phyloP scores from a whole-genome alignment of 257 asterid genomes.

The Voacanga thouarsii region DNA sequence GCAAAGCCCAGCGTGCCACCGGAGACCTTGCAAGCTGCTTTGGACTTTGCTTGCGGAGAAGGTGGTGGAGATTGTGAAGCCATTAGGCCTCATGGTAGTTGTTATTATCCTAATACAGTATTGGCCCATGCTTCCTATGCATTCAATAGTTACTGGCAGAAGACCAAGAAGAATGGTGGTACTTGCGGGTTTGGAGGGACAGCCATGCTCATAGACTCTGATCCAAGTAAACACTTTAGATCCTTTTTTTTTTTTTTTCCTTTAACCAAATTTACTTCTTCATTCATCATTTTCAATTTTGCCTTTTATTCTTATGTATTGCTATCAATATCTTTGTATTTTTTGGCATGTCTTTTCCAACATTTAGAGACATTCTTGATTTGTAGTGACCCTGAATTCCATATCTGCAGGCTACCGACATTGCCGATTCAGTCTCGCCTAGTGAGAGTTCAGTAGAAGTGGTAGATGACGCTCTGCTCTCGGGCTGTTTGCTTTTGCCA shows the following conservation, averaged over 20 bases:
- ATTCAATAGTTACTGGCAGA: conserved; percentile 92
- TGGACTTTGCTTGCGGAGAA: conserved; percentile 88
- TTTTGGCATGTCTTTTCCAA: background rate
- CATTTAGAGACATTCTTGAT: background rate
- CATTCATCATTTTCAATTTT: background rate
- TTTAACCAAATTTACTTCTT: background rate
- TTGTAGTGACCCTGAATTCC: background rate
- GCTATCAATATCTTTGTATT: background rate
- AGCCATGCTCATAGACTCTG: conserved; percentile 77
- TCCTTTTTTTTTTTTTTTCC: background rate
- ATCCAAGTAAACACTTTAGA: conserved; percentile 58
- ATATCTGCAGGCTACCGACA: conserved; percentile 68
- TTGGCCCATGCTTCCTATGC: conserved; percentile 93
- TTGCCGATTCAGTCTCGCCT: conserved; percentile 58
- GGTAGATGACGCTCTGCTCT: background rate
- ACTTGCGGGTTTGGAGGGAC: conserved; percentile 89
- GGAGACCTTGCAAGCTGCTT: conserved; percentile 72
- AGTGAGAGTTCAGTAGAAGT: conserved; percentile 18
- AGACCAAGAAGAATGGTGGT: conserved; percentile 64
- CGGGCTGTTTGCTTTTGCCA: background rate
- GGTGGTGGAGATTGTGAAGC: conserved; percentile 85
- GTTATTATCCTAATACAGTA: conserved; percentile 60
- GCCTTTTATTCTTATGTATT: too few species aligned
- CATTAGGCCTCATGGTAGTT: conserved; percentile 56
- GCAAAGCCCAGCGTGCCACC: conserved; percentile 92